A percentile compares a stretch with the other conserved stretches of the same genome.
These are phyloP conservation scores for Talaromyces adpressus DNA, from an alignment of 495 filamentous ascomycete genomes.

Conservation along the genomic window DNA sequence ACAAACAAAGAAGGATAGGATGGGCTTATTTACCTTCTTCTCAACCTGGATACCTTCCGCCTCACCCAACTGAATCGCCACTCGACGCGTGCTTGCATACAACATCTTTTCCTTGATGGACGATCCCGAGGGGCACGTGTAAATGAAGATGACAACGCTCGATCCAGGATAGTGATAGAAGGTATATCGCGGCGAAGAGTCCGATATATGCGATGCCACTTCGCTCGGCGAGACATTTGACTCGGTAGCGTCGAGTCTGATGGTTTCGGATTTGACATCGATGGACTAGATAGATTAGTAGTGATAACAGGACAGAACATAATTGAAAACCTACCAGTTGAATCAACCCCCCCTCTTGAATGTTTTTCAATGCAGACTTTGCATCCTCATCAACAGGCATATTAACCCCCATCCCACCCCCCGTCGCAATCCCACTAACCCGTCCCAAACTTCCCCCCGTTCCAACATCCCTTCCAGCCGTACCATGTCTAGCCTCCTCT, in stretches of 20 bases:
- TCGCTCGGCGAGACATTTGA: conserved; percentile 43
- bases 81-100: conserved; percentile 76
- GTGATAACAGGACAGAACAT: conserved; percentile 7
- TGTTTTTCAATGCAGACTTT: conserved; percentile 51
- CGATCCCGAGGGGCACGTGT: conserved; percentile 75
- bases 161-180: conserved; percentile 71
- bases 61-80: conserved; percentile 59
- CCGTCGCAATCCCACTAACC: conserved; percentile 50
- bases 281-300: conserved; percentile 27
- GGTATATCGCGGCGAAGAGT: conserved; percentile 78
- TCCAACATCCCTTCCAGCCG: conserved; percentile 46
- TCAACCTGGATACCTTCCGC: conserved; percentile 65
- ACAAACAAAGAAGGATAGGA: too few relatives aligned
- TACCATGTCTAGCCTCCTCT: conserved; percentile 70
- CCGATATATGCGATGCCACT: conserved; percentile 58
- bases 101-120: conserved; percentile 94
- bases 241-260: conserved; percentile 58
- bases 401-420: conserved; percentile 39
- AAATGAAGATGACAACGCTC: conserved; percentile 79
- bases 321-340: conserved; percentile 59
- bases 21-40: conserved; percentile 56
- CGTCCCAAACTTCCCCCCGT: conserved; percentile 58
- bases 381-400: conserved; percentile 67
- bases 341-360: conserved; percentile 58
- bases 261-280: conserved; percentile 69